Evolutionary conservation across 2,329 filamentous ascomycete genomes (phyloP), one percentile per base, ranked within the genome.

Genomic region (Dactylellina drechsleri): DNA sequence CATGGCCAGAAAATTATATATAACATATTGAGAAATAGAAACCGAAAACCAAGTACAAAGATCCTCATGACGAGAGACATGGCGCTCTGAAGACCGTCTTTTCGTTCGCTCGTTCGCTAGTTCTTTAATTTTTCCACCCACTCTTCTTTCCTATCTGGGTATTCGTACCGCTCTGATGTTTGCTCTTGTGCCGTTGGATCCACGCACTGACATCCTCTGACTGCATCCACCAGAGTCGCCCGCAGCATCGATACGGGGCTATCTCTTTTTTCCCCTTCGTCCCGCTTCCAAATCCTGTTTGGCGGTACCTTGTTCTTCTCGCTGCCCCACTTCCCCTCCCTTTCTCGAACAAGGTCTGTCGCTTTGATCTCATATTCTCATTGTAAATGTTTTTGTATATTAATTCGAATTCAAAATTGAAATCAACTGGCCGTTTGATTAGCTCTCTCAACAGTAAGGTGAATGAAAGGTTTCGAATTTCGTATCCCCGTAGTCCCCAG

Each of bases 221-320:
- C 50, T 59, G 47, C 23, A 61, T 74, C 56, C 49, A 61, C 64
- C 23, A 26, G 23, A 52, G 28, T 36, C 49, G 36, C 61, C 20
- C 53, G 45, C 43, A 65, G 49, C 56, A 67, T 67, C 56, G 53
- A 74, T 62, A 36, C 31, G 31, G 64, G 70, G 70, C 52, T 47
- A 56, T 64, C 16, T 64, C 16, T 58, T 49, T 58, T 47, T 43
- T 40, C 28, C 68, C 61, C 54, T 56, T 74, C 70, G 70, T 74
- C 70, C 70, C 70, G 70, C 70, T 74, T 74, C 70, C 70, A 74
- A 75, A 75, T 68, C 71, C 71, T 68, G 71, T 75, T 65, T 75
- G 71, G 71, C 71, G 71, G 71, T 59, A 68, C 64, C 64, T 18
- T n/a, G 40, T 20, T 49, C 10, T 41, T 3, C 31, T 15, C 49